Conservation (phyloP, 768 basidiomycete species). For the Sporobolomyces roseus region DNA sequence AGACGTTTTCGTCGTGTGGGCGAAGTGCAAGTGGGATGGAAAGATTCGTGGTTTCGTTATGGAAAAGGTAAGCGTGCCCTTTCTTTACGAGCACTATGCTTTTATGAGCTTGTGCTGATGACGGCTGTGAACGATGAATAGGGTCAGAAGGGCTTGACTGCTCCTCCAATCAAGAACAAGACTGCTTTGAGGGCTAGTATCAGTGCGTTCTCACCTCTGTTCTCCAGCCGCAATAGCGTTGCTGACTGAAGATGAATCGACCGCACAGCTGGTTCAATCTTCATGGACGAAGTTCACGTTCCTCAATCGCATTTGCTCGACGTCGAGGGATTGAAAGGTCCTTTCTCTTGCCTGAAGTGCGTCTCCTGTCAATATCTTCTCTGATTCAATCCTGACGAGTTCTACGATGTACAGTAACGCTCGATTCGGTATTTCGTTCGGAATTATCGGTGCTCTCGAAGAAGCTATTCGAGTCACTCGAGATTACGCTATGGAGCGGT, state of each 20-base stretch:
- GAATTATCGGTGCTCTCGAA: conserved; percentile 91
- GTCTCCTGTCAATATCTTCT: conserved; percentile 45
- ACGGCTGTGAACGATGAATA: conserved; percentile 46
- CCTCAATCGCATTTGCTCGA: conserved; percentile 67
- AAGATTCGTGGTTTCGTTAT: conserved; percentile 55
- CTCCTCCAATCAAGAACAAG: conserved; percentile 89
- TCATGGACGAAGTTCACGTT: conserved; percentile 86
- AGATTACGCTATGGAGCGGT: conserved; percentile 78
- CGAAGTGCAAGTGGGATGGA: conserved; percentile 86
- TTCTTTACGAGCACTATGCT: background rate
- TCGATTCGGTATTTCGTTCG: conserved; percentile 57
- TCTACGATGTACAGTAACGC: conserved; percentile 7
- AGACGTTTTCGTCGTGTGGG: conserved; percentile 90
- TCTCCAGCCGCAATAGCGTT: background rate
- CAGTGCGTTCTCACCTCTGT: conserved; percentile 42
- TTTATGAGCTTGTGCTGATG: background rate
- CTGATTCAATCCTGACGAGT: background rate
- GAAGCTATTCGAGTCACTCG: conserved; percentile 76
- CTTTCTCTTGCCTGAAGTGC: conserved; percentile 89
- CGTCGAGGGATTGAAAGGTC: conserved; percentile 69
- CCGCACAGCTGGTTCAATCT: conserved; percentile 58
- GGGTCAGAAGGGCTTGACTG: conserved; percentile 75
- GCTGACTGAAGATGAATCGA: background rate
- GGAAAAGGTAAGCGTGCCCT: conserved; percentile 17
- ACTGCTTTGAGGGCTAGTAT: conserved; percentile 72